Conservation (phyloP, 768 basidiomycete species). For the Hygrocybe coccinea region DNA sequence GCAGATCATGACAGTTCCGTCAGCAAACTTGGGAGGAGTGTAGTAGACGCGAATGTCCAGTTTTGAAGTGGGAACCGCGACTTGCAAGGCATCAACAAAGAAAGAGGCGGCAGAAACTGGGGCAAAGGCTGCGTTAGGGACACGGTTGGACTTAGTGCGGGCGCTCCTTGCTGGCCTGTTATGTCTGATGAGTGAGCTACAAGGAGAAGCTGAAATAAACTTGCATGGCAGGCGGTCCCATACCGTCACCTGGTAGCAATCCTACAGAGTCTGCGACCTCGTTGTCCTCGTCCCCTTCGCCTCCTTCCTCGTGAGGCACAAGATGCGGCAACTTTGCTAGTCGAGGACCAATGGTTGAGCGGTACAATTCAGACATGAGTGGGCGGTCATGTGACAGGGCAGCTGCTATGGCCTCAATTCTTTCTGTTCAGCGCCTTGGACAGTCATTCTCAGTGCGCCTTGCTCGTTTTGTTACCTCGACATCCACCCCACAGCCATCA, state of each 20-base stretch:
- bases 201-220: conserved; percentile 25
- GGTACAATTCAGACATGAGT: conserved; percentile 65
- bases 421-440: neutral
- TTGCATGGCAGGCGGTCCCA: conserved; percentile 63
- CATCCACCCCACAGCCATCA: neutral
- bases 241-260: conserved; percentile 52
- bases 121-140: conserved; percentile 57
- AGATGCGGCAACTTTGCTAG: conserved; percentile 67
- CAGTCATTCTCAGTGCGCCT: neutral
- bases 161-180: conserved; percentile 34
- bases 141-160: conserved; percentile 26
- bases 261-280: conserved; percentile 60
- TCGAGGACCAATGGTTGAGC: conserved; percentile 71
- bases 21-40: conserved; percentile 55
- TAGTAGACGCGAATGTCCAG: conserved; percentile 81
- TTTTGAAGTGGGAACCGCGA: conserved; percentile 54
- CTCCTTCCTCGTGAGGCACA: conserved; percentile 37
- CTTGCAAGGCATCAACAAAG: conserved; percentile 77
- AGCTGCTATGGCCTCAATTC: neutral
- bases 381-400: neutral
- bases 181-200: conserved; percentile 17
- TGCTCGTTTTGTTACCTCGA: neutral
- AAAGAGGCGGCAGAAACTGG: conserved; percentile 76
- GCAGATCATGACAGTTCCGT: conserved; percentile 75
- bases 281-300: conserved; percentile 29